These are phyloP conservation scores for Thalia dealbata DNA, from an alignment of 176 grass and related monocot species.

Conservation along the genomic window DNA sequence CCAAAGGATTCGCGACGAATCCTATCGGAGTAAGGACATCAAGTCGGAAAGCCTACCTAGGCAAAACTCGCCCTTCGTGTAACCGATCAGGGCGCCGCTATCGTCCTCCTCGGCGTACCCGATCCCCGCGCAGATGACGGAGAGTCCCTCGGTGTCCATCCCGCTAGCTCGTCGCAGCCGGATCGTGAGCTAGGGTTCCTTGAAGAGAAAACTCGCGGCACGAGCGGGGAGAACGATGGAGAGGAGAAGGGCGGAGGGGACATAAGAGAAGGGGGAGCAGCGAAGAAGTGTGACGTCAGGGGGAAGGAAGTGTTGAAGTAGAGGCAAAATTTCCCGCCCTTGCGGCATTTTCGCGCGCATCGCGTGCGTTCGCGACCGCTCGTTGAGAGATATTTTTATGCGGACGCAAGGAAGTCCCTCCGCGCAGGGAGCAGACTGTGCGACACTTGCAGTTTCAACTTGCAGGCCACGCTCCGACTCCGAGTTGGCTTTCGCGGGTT, in stretches of 20 bases:
- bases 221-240: neutral
- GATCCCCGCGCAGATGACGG: constrained; percentile 35
- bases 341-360: neutral
- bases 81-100: constrained; percentile 38
- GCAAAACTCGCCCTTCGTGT: constrained; percentile 59
- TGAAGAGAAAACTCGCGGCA: neutral
- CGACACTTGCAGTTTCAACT: no score
- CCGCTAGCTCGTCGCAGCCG: neutral
- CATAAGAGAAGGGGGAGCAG: neutral
- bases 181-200: neutral
- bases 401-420: no score
- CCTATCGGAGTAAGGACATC: neutral
- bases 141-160: constrained; percentile 24
- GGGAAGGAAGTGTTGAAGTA: neutral
- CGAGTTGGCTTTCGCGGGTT: no score
- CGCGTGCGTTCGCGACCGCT: no score
- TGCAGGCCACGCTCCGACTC: no score
- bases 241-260: neutral
- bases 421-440: no score
- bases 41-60: constrained; percentile 31
- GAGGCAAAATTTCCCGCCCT: neutral
- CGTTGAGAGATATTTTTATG: no score
- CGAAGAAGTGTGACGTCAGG: neutral
- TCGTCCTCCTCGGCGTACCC: constrained; percentile 40
- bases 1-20: neutral